Conservation (phyloP, 257 asterid species). For the Anisodus tanguticus region DNA sequence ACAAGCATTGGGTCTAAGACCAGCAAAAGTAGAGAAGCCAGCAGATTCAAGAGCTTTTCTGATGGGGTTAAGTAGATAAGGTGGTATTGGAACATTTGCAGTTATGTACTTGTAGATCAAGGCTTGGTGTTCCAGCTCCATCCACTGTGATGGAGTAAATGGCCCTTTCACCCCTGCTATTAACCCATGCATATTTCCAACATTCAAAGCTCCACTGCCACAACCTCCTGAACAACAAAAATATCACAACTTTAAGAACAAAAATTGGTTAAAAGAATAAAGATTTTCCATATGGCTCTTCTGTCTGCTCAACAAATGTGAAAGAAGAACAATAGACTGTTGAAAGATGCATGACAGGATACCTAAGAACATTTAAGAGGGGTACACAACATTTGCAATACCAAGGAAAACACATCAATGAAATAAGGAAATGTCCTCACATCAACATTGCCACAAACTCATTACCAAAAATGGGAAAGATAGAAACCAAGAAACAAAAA, state of each 20-base stretch:
- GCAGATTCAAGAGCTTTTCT: conserved; percentile 70
- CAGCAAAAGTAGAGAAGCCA: conserved; percentile 50
- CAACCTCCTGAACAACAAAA: conserved; percentile 57
- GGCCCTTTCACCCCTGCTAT: conserved; percentile 57
- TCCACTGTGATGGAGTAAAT: conserved; percentile 76
- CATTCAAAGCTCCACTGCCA: conserved; percentile 48
- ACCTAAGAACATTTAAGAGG: conserved; percentile 35
- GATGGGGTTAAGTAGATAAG: conserved; percentile 72
- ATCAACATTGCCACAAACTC: neutral
- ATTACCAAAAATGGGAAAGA: conserved; percentile 23
- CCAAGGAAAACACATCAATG: conserved; percentile 25
- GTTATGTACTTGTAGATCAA: conserved; percentile 78
- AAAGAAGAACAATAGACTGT: conserved; percentile 7
- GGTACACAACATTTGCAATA: conserved; percentile 32
- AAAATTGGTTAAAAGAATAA: neutral
- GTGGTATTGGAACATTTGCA: conserved; percentile 72
- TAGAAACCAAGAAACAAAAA: conserved; percentile 14
- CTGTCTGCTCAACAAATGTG: conserved; percentile 13
- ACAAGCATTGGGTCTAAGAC: conserved; percentile 67
- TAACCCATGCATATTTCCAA: conserved; percentile 55
- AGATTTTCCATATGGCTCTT: neutral
- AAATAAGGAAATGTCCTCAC: conserved; percentile 27
- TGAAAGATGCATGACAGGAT: conserved; percentile 23
- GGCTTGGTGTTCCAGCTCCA: conserved; percentile 84
- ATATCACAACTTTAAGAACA: neutral